Percentiles rank a stretch among this genome's conserved stretches.
Evolutionary conservation across 257 asterid genomes (phyloP).

Genomic region (Ilex asprella): DNA sequence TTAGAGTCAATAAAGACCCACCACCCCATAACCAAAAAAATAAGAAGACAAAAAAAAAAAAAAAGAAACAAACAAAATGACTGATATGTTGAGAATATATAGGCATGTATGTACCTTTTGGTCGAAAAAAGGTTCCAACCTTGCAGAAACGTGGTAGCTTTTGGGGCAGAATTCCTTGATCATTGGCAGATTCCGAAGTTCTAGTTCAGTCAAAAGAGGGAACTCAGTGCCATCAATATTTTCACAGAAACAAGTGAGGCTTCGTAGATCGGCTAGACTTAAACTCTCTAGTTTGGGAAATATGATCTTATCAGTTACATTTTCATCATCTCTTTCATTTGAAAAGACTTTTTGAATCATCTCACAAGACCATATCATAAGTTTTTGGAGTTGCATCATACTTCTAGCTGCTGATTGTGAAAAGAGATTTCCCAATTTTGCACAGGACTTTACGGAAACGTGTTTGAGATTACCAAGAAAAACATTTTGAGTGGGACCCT

Average conservation of each 20-base stretch:
- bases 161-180: slow-evolving; percentile 13
- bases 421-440: no score
- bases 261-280: slow-evolving; percentile 13
- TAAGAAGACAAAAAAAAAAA: no score
- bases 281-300: slow-evolving; percentile 20
- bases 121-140: no score
- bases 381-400: slow-evolving; percentile 18
- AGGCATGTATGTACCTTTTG: no score
- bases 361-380: slow-evolving; percentile 16
- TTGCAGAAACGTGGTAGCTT: no score
- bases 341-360: slow-evolving; percentile 19
- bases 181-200: slow-evolving; percentile 10
- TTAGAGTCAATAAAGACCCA: no score
- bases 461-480: slow-evolving; percentile 12
- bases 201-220: slow-evolving; percentile 11
- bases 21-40: no score
- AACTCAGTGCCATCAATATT: slow-evolving; percentile 18
- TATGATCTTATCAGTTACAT: no score
- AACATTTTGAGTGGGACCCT: slow-evolving; percentile 4
- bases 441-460: no score
- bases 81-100: no score
- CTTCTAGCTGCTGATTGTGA: slow-evolving; percentile 15
- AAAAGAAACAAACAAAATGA: no score
- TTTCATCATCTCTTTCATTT: not conserved
- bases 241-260: slow-evolving; percentile 12